Evolutionary conservation across 2,329 filamentous ascomycete genomes (phyloP), one percentile per base, ranked within the genome.

Genomic region (Ophiostoma populinum): DNA sequence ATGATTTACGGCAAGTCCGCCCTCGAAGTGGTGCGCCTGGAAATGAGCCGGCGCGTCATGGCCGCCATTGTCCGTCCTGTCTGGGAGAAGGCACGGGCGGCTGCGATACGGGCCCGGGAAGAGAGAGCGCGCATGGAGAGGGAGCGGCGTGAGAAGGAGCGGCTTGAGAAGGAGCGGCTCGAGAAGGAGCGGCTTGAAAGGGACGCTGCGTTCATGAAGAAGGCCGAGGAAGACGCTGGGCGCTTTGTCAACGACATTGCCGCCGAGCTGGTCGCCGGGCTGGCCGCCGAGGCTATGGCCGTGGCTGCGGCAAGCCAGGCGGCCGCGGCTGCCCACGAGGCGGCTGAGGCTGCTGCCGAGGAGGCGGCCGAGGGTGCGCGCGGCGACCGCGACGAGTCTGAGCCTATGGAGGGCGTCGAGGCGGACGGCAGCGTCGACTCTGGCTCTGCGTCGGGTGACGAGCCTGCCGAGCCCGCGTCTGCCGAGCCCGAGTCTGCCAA

Each of bases 61-160:
- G 75, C 71, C 29, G 57, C 74, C 26, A 67, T 98, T 41, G 75
- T 87, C 3, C 90, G 90, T 26, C 75, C 80, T 16, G 86, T 87
- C 7, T 75, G 93, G 40, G 75, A 87, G 50, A 73, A 75, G 38
- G 81, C 86, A 42, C 83, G 78, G 55, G 70, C 77, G 49, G 59
- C 67, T n/a, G n/a, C n/a, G n/a, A n/a, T n/a, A n/a, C n/a, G n/a
- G n/a, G n/a, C n/a, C n/a, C n/a, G n/a, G n/a, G n/a, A n/a, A 65
- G 35, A 61, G 62, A 38, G 67, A 75, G 48, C 57, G 63, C 32
- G 50, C 47, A 30, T 56, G 57, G 34, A 65, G 70, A 34, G 59
- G 61, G 48, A 69, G 67, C 49, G 65, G n/a, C 56, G 62, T 45
- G 60, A 62, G n/a, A n/a, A n/a, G n/a, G n/a, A n/a, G n/a, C n/a